Conservation (phyloP, 768 basidiomycete species). For the Boletus subcaerulescens region DNA sequence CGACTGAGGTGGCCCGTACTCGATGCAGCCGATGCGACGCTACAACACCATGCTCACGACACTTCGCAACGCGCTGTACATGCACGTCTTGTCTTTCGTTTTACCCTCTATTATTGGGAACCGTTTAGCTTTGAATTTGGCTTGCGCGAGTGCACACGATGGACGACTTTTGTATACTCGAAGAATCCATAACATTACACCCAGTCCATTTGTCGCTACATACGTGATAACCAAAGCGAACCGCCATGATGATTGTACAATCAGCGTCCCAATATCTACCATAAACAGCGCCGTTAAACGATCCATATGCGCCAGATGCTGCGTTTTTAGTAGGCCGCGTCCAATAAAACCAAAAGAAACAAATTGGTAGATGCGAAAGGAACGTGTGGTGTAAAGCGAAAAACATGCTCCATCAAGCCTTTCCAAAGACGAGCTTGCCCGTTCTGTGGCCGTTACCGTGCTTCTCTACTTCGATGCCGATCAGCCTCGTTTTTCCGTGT, state of each 20-base stretch:
- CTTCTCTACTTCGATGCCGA: conserved; percentile 61
- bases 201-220: neutral
- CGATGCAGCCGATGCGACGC: too few species aligned
- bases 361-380: neutral
- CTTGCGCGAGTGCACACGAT: too few species aligned
- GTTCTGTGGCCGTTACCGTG: conserved; percentile 35
- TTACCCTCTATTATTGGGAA: too few species aligned
- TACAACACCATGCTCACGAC: too few species aligned
- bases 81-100: too few species aligned
- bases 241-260: conserved; percentile 19
- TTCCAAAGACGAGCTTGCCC: conserved; percentile 50
- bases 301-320: conserved; percentile 13
- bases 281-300: neutral
- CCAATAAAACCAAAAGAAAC: conserved; percentile 4
- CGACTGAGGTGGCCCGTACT: too few species aligned
- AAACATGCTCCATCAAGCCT: conserved; percentile 26
- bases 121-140: too few species aligned
- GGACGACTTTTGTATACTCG: too few species aligned
- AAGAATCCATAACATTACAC: conserved; percentile 17
- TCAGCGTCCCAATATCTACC: conserved; percentile 19
- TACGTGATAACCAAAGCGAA: conserved; percentile 6
- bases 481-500: conserved; percentile 54
- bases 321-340: neutral
- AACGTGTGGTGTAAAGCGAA: conserved; percentile 1
- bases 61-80: too few species aligned